A percentile compares a stretch with the other conserved stretches of the same genome.
These are phyloP conservation scores for Beauveria caledonica DNA, from an alignment of 2,329 filamentous ascomycete genomes.

Conservation along the genomic window DNA sequence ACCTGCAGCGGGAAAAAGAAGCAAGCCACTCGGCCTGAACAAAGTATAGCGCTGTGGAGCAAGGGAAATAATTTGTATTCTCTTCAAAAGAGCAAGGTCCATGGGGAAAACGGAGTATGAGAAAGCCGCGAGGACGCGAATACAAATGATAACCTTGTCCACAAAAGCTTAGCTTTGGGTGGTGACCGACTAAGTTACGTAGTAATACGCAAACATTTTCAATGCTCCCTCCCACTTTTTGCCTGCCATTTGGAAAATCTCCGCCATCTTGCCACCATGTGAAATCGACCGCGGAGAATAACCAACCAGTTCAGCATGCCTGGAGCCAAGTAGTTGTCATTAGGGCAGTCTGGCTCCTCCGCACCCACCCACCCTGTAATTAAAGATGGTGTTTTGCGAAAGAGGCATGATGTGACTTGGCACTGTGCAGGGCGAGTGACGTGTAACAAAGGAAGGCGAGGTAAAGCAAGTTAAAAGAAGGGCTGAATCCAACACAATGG, in stretches of 20 bases:
- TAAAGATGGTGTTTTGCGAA: too few relatives aligned
- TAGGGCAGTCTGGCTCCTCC: neutral
- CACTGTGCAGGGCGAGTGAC: too few relatives aligned
- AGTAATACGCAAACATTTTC: neutral
- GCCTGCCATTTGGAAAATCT: neutral
- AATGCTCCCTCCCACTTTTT: neutral
- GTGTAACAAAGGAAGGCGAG: too few relatives aligned
- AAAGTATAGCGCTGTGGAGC: conserved; percentile 7
- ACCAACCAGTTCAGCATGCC: too few relatives aligned
- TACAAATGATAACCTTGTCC: neutral
- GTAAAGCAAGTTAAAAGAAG: too few relatives aligned
- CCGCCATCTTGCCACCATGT: neutral
- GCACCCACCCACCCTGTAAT: too few relatives aligned
- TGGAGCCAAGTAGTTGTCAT: neutral
- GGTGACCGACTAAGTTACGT: conserved; percentile 1
- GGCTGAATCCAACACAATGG: too few relatives aligned
- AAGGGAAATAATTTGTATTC: neutral
- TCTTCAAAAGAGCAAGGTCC: neutral
- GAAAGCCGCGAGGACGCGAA: neutral
- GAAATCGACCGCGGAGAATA: neutral
- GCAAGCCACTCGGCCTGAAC: neutral
- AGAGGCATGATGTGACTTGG: too few relatives aligned
- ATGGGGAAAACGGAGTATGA: neutral
- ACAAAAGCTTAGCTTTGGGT: neutral
- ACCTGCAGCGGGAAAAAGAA: neutral